Percentiles rank a stretch among this genome's conserved stretches.
Conservation (phyloP, 225 moss, liverwort and hornwort species). For the Thuidium tamariscinum region DNA sequence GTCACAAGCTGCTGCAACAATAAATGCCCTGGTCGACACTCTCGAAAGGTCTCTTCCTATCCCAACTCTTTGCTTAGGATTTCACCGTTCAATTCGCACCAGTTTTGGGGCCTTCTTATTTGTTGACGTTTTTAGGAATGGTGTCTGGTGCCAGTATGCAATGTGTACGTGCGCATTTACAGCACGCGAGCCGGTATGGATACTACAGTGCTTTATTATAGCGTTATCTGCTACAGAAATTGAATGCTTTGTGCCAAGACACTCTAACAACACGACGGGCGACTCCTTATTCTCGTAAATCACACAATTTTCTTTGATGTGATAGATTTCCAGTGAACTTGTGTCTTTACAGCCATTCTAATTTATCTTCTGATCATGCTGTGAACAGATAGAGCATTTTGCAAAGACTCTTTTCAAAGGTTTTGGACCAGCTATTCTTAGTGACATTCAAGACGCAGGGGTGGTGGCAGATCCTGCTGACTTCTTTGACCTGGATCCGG, state of each 20-base stretch:
- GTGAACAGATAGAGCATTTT: slow-evolving; percentile 69
- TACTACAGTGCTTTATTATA: background rate
- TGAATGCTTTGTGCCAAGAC: background rate
- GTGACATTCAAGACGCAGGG: slow-evolving; percentile 55
- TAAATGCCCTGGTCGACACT: slow-evolving; percentile 62
- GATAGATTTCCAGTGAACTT: background rate
- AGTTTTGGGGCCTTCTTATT: background rate
- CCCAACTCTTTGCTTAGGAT: background rate
- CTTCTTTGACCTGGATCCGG: slow-evolving; percentile 44
- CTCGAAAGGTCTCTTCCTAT: slow-evolving; percentile 45
- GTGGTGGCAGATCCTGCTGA: slow-evolving; percentile 64
- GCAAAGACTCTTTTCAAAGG: slow-evolving; percentile 68
- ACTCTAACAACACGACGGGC: background rate
- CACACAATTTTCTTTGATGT: background rate
- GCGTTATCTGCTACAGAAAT: background rate
- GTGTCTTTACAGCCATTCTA: background rate
- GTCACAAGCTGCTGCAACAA: slow-evolving; percentile 60
- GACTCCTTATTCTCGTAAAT: background rate
- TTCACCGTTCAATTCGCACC: background rate
- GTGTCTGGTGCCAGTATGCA: background rate
- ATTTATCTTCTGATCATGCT: background rate
- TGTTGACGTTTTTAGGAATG: background rate
- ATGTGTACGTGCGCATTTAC: background rate
- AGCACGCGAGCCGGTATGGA: background rate
- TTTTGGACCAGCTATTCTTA: slow-evolving; percentile 54